phyloP scores from a whole-genome alignment of 2,329 filamentous ascomycete genomes.

The Hymenoscyphus albidus region DNA sequence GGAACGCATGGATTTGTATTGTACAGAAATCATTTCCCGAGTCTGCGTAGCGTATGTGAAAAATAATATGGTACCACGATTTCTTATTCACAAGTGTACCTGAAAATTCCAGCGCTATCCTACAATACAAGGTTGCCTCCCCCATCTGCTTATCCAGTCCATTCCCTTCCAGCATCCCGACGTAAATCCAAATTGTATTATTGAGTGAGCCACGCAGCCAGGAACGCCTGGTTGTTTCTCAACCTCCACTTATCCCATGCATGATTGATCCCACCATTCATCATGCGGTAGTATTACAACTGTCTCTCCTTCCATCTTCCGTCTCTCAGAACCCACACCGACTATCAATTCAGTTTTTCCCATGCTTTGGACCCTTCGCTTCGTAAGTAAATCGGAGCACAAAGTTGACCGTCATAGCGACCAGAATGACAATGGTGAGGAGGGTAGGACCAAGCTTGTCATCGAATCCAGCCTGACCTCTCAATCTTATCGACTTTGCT shows the following conservation, averaged over 20 bases:
- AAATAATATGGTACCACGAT: background rate
- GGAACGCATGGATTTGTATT: background rate
- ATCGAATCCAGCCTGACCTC: conserved; percentile 93
- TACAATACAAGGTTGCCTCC: background rate
- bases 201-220: background rate
- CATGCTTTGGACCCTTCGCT: conserved; percentile 18
- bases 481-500: conserved; percentile 83
- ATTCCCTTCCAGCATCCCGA: background rate
- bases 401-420: conserved; percentile 95
- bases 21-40: background rate
- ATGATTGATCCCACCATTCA: background rate
- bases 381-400: conserved; percentile 65
- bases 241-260: conserved; percentile 9
- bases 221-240: conserved; percentile 5
- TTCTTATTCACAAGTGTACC: background rate
- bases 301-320: background rate
- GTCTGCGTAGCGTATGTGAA: background rate
- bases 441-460: conserved; percentile 93
- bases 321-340: background rate
- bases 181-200: background rate
- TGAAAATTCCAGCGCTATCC: background rate
- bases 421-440: conserved; percentile 77
- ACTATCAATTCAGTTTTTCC: conserved; percentile 14
- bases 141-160: background rate
- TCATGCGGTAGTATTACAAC: background rate